Percentiles rank a stretch among this genome's conserved stretches.
phyloP scores from a whole-genome alignment of 495 filamentous ascomycete species.

The Penicillium atrosanguineum region DNA sequence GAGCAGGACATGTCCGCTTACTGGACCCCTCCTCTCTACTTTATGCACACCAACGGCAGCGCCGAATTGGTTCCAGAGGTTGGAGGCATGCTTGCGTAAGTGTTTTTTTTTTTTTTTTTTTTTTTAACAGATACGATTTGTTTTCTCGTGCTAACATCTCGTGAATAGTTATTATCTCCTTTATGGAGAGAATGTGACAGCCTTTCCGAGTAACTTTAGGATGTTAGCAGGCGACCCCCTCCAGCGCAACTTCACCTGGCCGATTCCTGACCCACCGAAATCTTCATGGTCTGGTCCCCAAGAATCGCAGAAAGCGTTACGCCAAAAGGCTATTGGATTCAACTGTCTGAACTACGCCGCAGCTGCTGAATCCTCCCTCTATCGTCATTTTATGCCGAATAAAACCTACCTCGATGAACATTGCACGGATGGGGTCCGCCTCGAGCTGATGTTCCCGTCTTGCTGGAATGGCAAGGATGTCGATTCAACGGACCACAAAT shows the following conservation, averaged over 20 bases:
- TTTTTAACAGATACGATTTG: not conserved
- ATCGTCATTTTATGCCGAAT: constrained; percentile 74
- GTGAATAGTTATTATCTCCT: constrained; percentile 69
- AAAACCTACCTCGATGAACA: constrained; percentile 74
- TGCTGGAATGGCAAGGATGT: constrained; percentile 81
- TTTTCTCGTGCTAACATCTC: not conserved
- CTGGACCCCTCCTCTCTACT: constrained; percentile 60
- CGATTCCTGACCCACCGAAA: constrained; percentile 68
- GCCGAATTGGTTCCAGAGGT: constrained; percentile 51
- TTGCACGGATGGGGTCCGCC: constrained; percentile 71
- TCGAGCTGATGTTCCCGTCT: constrained; percentile 86
- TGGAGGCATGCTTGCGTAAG: constrained; percentile 58
- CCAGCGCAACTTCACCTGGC: constrained; percentile 68
- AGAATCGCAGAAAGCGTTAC: constrained; percentile 61
- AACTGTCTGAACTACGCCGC: constrained; percentile 80
- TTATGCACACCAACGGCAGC: constrained; percentile 54
- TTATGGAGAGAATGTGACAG: constrained; percentile 59
- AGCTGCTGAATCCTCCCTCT: constrained; percentile 65
- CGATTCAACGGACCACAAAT: constrained; percentile 60
- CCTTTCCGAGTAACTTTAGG: constrained; percentile 76
- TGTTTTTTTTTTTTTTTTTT: no score
- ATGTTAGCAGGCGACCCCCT: constrained; percentile 79
- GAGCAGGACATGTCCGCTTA: constrained; percentile 62
- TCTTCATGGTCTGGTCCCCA: constrained; percentile 63
- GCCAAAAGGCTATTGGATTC: constrained; percentile 84